Percentiles rank a stretch among this genome's conserved stretches.
Conservation (phyloP, 2,329 filamentous ascomycete genomes). For the Nakataea oryzae region DNA sequence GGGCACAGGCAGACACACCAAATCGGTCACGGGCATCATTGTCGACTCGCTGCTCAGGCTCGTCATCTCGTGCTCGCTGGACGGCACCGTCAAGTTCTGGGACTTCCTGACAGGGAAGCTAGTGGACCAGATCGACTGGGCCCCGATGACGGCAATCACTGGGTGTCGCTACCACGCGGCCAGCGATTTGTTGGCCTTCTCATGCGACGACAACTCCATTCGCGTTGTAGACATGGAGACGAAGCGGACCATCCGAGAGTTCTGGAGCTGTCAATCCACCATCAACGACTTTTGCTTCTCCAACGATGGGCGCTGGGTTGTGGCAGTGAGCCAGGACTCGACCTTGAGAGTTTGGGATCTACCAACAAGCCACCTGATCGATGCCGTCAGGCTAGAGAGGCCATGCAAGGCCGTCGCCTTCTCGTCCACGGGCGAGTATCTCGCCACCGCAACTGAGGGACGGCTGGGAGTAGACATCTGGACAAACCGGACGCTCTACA, state of each 20-base stretch:
- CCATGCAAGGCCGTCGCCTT: slow-evolving; percentile 80
- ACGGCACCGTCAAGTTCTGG: slow-evolving; percentile 97
- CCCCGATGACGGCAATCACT: slow-evolving; percentile 64
- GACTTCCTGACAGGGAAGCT: slow-evolving; percentile 79
- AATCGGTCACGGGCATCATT: slow-evolving; percentile 73
- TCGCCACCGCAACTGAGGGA: slow-evolving; percentile 79
- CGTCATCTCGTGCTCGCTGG: slow-evolving; percentile 76
- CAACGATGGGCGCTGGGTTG: slow-evolving; percentile 85
- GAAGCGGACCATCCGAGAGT: slow-evolving; percentile 80
- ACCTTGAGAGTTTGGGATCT: slow-evolving; percentile 87
- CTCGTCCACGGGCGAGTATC: slow-evolving; percentile 81
- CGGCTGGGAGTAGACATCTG: slow-evolving; percentile 86
- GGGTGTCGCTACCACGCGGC: slow-evolving; percentile 70
- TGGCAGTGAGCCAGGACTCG: slow-evolving; percentile 74
- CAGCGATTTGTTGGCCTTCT: slow-evolving; percentile 78
- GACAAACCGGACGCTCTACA: slow-evolving; percentile 90
- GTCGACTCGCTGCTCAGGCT: slow-evolving; percentile 84
- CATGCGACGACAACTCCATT: slow-evolving; percentile 81
- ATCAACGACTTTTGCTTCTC: slow-evolving; percentile 85
- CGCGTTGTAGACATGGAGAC: slow-evolving; percentile 86
- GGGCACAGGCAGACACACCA: slow-evolving; percentile 64
- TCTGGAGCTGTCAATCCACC: slow-evolving; percentile 67
- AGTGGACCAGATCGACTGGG: slow-evolving; percentile 74
- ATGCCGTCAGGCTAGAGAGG: slow-evolving; percentile 71
- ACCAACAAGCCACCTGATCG: slow-evolving; percentile 89